Evolutionary conservation across 768 basidiomycete species (phyloP), one percentile per base, ranked within the genome.

Genomic region (Termitomyces titanicus): DNA sequence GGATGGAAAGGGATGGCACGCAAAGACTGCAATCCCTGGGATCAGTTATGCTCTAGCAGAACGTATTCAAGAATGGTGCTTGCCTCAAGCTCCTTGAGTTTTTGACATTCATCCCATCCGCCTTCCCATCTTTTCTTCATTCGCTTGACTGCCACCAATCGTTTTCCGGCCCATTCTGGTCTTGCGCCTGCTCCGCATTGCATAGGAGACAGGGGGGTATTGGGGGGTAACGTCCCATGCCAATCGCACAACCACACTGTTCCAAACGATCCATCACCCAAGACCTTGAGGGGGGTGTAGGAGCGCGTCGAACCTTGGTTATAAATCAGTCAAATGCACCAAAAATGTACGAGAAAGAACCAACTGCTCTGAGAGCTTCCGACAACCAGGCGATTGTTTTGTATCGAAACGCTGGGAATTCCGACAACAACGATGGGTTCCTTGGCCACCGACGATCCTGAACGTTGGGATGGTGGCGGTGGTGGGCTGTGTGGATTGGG

Each of bases 181-280:
- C 94, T 77, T 45, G 92, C 91, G 53, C 93, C 92, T 48, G 88
- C 89, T 47, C 92, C 92, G 72, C 92, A 92, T 70, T 97, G 94
- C 95, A 97, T 97, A 35, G 94, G 90, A 20, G 94, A 94, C 59
- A 93, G 74, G 40, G 88, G 87, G 49, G 91, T 92, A 79, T 91
- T 89, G 70, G 92, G 86, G 68, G 94, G 92, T 68, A 98, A 78
- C 58, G 90, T 85, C 67, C 92, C 92, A 79, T 97, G 94, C 96
- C 96, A 99, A 80, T 99, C 97, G 72, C 95, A 97, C 63, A 99
- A 82, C 86, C 92, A 94, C 61, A 99, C 97, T 3, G 94, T 98
- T 49, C 97, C 97, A 68, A 99, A 98, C 6, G 96, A 98, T 53
- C 97, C 97, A 70, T 98, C 96, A 39, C 97, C 97, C 70, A 99